Percentiles rank a stretch among this genome's conserved stretches.
These are phyloP conservation scores for Lodderomyces elongisporus DNA, from an alignment of 1,139 yeast species.

Conservation along the genomic window DNA sequence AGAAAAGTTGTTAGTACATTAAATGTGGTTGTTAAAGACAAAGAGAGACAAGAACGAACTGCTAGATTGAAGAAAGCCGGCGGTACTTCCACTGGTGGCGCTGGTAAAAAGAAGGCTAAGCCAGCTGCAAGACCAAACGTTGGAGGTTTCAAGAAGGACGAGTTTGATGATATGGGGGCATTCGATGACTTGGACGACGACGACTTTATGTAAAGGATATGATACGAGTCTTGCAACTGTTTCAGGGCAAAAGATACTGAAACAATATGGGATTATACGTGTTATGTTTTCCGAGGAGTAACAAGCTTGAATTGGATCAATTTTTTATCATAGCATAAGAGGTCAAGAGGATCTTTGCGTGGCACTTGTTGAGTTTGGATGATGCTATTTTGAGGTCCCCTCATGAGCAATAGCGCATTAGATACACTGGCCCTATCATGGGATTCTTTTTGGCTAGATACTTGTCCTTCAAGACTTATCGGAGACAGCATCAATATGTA, in stretches of 20 bases:
- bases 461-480: too few species aligned
- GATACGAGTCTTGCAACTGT: too few species aligned
- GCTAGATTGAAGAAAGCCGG: constrained; percentile 75
- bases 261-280: too few species aligned
- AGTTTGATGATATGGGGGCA: constrained; percentile 54
- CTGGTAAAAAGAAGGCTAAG: constrained; percentile 92
- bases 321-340: constrained; percentile 1
- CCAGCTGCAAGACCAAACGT: constrained; percentile 67
- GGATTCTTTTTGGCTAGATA: too few species aligned
- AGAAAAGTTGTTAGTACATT: constrained; percentile 85
- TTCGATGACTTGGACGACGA: constrained; percentile 45
- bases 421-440: too few species aligned
- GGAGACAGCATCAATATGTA: too few species aligned
- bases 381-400: too few species aligned
- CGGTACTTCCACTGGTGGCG: constrained; percentile 87
- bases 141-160: constrained; percentile 72
- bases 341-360: not conserved
- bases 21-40: constrained; percentile 75
- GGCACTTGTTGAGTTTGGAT: not conserved
- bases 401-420: too few species aligned
- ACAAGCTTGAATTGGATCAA: too few species aligned
- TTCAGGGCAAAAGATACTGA: too few species aligned
- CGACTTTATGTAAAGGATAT: constrained; percentile 72
- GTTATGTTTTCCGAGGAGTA: too few species aligned
- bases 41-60: constrained; percentile 84